A percentile compares a stretch with the other conserved stretches of the same genome.
Conservation (phyloP, 2,329 filamentous ascomycete species). For the Pyrenochaeta sp. region DNA sequence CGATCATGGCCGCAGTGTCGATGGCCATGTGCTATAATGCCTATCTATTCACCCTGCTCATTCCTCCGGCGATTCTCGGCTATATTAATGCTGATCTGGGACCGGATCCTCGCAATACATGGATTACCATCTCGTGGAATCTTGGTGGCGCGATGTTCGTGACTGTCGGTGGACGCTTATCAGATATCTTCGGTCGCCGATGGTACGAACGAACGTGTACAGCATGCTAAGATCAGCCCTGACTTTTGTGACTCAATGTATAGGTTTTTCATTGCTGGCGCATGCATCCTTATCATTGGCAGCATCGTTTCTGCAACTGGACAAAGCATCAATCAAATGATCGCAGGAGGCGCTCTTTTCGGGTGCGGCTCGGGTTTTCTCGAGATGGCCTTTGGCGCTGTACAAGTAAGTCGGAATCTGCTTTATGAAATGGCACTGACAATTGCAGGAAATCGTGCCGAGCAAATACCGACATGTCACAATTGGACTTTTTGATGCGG, state of each 20-base stretch:
- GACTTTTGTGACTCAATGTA: not conserved
- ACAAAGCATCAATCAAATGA: constrained; percentile 52
- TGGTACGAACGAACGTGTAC: constrained; percentile 8
- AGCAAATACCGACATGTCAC: constrained; percentile 50
- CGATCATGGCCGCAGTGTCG: constrained; percentile 34
- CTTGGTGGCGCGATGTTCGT: constrained; percentile 45
- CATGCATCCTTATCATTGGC: constrained; percentile 45
- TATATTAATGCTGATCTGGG: constrained; percentile 47
- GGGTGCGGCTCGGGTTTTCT: constrained; percentile 53
- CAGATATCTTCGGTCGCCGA: constrained; percentile 52
- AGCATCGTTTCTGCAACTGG: constrained; percentile 53
- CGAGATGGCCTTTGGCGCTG: constrained; percentile 52
- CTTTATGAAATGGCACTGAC: not conserved
- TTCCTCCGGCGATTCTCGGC: constrained; percentile 41
- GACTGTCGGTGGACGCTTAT: constrained; percentile 45
- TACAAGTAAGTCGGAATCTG: constrained; percentile 18
- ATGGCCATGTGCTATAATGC: constrained; percentile 46
- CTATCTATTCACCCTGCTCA: constrained; percentile 45
- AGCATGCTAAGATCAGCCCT: not conserved
- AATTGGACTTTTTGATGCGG: constrained; percentile 48
- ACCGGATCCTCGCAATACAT: constrained; percentile 40
- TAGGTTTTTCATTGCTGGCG: constrained; percentile 44
- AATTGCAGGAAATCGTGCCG: constrained; percentile 46
- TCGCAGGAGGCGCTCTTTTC: constrained; percentile 52
- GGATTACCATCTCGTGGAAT: constrained; percentile 47